These are phyloP conservation scores for Coemansia sp. DNA, from an alignment of 192 early-diverging fungal species.

Conservation along the genomic window DNA sequence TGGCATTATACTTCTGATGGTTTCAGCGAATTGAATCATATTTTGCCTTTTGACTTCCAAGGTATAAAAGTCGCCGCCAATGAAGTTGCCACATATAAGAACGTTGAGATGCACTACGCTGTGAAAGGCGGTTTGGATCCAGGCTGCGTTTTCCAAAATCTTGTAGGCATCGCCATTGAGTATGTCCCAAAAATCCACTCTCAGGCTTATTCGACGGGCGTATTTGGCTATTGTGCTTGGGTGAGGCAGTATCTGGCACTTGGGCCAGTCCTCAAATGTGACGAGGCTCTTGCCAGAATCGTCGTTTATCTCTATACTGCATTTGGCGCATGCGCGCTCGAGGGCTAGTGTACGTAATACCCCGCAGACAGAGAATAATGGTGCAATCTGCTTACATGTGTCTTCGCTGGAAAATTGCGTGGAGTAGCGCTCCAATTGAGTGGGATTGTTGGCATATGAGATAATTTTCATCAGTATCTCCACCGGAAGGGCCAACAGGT, in stretches of 20 bases:
- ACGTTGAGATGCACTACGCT: background rate
- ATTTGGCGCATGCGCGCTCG: background rate
- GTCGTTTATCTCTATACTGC: background rate
- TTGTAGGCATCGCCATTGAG: background rate
- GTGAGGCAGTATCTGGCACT: background rate
- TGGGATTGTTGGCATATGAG: background rate
- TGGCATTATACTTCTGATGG: background rate
- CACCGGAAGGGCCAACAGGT: background rate
- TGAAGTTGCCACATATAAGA: background rate
- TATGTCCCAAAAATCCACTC: slow-evolving; percentile 3
- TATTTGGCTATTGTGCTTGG: slow-evolving; percentile 1
- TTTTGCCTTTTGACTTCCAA: background rate
- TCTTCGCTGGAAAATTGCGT: background rate
- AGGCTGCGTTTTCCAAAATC: slow-evolving; percentile 1
- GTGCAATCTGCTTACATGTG: background rate
- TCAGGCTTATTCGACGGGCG: background rate
- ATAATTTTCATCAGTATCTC: background rate
- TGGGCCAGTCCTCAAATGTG: slow-evolving; percentile 5
- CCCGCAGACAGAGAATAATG: background rate
- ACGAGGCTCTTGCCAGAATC: background rate
- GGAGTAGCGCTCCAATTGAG: background rate
- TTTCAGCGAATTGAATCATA: background rate
- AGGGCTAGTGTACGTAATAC: background rate
- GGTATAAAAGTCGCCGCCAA: slow-evolving; percentile 3
- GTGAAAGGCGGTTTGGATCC: background rate